Evolutionary conservation across 306 rosid species (phyloP).

Genomic region (Mucuna pruriens): DNA sequence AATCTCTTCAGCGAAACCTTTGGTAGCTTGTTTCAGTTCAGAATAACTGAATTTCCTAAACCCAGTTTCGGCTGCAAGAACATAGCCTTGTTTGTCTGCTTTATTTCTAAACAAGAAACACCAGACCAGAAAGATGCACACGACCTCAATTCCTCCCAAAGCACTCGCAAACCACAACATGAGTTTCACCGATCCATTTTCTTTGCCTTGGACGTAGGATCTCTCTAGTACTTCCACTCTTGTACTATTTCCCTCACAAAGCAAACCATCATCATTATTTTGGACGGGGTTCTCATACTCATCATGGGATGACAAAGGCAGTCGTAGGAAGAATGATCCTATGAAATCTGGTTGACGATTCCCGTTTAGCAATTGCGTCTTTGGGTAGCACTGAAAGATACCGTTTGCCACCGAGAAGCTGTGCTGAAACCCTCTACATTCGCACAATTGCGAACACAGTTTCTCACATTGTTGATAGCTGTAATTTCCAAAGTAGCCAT

Average conservation of each 20-base stretch:
- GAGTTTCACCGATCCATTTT: constrained; percentile 8
- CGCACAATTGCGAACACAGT: background rate
- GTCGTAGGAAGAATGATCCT: background rate
- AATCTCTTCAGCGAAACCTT: constrained; percentile 8
- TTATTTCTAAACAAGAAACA: background rate
- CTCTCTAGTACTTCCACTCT: background rate
- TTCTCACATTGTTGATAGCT: background rate
- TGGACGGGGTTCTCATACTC: background rate
- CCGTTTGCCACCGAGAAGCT: too few species aligned
- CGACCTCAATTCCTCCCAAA: background rate
- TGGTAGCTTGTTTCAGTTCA: constrained; percentile 8
- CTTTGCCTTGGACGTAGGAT: background rate
- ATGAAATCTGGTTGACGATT: background rate
- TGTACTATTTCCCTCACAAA: background rate
- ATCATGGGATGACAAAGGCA: background rate
- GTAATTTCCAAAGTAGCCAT: background rate
- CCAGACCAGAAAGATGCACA: constrained; percentile 2
- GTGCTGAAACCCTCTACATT: constrained; percentile 10
- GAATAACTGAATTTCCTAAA: constrained; percentile 6
- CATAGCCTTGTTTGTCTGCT: background rate
- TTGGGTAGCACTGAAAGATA: background rate
- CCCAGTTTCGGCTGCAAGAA: background rate
- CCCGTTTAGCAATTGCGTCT: constrained; percentile 18
- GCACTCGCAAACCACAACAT: constrained; percentile 23
- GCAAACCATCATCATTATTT: too few species aligned